Base-by-base conservation (phyloP, 169 alveolate species). In the Cryptosporidium bovis region DNA sequence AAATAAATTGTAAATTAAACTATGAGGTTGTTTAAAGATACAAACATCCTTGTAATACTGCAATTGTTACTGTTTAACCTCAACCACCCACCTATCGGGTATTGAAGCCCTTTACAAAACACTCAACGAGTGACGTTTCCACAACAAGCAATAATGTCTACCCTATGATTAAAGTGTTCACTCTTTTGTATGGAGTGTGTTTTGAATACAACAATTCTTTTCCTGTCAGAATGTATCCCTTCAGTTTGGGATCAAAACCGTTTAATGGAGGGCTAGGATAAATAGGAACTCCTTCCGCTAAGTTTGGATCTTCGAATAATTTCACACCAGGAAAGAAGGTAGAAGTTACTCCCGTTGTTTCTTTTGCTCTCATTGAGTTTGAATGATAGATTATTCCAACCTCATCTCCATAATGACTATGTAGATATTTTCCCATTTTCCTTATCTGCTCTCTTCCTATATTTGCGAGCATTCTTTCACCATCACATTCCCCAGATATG, bases 211-310 rank as follows among this genome's bases (percentile, higher is more conserved):
- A 85, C 84, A 34, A 91, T 91, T 87, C 93, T 82, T 65, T 85
- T 82, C 77, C 65, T 91, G 56, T 91, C 93, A 3, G 33, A 65
- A 12, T 48, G 55, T 51, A 91, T 91, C 82, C 82, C 91, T 13
- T 69, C 68, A 12, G 65, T 31, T 87, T 91, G 40, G 91, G 91
- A 64, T 85, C 83, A n/a, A 90, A 91, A 44, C 83, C 90, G n/a
- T 33, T 68, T 4, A 90, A 83, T 24, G 91, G 53, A 15, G 93
- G 93, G 7, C 90, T 87, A 15, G 93, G 93, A 64, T 89, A 77
- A 82, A 77, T 83, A 13, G 93, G 92, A 24, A 90, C 90, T 0
- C 93, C 93, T 68, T 91, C 93, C 48, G 91, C 91, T 60, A 85
- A 82, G 50, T 91, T 91, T 1, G 93, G 84, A 36, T 91, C 93